These are phyloP conservation scores for Sungouiozyma ichnusensis DNA, from an alignment of 805 yeast species.

Conservation along the genomic window DNA sequence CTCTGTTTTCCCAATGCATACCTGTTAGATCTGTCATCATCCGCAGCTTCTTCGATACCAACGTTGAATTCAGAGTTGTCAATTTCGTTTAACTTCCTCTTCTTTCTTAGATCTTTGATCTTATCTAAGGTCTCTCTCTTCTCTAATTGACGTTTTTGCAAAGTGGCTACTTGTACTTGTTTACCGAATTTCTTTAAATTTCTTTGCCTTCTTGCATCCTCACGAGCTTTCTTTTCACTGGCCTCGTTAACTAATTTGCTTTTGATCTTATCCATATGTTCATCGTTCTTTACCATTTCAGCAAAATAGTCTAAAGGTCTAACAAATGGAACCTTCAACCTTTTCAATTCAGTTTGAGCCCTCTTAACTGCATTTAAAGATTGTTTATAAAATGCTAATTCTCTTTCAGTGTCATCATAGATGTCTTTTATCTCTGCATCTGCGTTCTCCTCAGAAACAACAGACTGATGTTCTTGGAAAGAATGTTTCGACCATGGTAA, in stretches of 20 bases:
- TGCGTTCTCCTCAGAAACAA: slow-evolving; percentile 49
- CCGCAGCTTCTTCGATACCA: slow-evolving; percentile 73
- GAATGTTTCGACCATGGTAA: slow-evolving; percentile 50
- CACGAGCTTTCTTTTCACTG: slow-evolving; percentile 76
- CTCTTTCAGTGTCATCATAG: slow-evolving; percentile 93
- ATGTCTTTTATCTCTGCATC: slow-evolving; percentile 70
- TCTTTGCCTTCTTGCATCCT: slow-evolving; percentile 91
- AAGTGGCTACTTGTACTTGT: slow-evolving; percentile 87
- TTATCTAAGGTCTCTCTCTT: slow-evolving; percentile 84
- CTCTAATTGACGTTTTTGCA: slow-evolving; percentile 87
- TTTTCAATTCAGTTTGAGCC: slow-evolving; percentile 56
- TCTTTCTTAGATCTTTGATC: slow-evolving; percentile 82
- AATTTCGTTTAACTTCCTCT: slow-evolving; percentile 70
- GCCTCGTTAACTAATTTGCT: slow-evolving; percentile 69
- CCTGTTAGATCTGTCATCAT: slow-evolving; percentile 25
- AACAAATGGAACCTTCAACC: slow-evolving; percentile 73
- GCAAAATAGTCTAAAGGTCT: slow-evolving; percentile 96
- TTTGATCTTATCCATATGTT: slow-evolving; percentile 93
- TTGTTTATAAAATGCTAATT: slow-evolving; percentile 89
- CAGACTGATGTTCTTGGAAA: slow-evolving; percentile 76
- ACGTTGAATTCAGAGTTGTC: slow-evolving; percentile 52
- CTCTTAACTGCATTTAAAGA: slow-evolving; percentile 73
- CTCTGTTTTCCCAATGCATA: slow-evolving; percentile 34
- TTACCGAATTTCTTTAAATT: slow-evolving; percentile 93
- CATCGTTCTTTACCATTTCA: slow-evolving; percentile 96